These are phyloP conservation scores for Nidula niveotomentosa DNA, from an alignment of 1,284 basidiomycete genomes.

Conservation along the genomic window DNA sequence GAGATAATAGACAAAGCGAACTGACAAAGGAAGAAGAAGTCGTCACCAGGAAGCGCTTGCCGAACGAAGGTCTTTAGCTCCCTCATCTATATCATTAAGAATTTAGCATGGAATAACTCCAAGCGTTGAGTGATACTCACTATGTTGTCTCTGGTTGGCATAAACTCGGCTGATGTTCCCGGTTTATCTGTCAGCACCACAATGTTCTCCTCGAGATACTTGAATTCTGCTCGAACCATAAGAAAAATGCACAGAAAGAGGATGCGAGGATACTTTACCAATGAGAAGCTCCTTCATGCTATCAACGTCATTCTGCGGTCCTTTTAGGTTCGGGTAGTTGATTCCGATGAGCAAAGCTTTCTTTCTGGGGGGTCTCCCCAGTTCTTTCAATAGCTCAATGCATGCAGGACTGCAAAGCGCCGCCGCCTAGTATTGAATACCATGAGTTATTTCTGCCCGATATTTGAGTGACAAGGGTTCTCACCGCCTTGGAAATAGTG, in stretches of 20 bases:
- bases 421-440: not conserved
- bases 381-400: too few relatives aligned
- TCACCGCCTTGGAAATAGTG: too few relatives aligned
- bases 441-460: too few relatives aligned
- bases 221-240: not conserved
- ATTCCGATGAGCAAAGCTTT: not conserved
- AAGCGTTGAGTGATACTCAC: not conserved
- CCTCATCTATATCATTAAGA: not conserved
- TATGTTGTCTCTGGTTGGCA: not conserved
- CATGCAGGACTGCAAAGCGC: not conserved
- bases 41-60: not conserved
- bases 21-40: not conserved
- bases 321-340: not conserved
- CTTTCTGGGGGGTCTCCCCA: not conserved
- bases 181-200: not conserved
- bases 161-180: not conserved
- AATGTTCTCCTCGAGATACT: not conserved
- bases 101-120: not conserved
- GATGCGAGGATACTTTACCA: too few relatives aligned
- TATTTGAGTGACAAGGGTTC: too few relatives aligned
- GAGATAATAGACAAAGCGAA: not conserved
- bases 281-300: not conserved
- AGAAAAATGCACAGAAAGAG: not conserved
- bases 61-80: not conserved
- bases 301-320: not conserved